Evolutionary conservation across 2,329 filamentous ascomycete genomes (phyloP).

Genomic region (Sporothrix luriei): DNA sequence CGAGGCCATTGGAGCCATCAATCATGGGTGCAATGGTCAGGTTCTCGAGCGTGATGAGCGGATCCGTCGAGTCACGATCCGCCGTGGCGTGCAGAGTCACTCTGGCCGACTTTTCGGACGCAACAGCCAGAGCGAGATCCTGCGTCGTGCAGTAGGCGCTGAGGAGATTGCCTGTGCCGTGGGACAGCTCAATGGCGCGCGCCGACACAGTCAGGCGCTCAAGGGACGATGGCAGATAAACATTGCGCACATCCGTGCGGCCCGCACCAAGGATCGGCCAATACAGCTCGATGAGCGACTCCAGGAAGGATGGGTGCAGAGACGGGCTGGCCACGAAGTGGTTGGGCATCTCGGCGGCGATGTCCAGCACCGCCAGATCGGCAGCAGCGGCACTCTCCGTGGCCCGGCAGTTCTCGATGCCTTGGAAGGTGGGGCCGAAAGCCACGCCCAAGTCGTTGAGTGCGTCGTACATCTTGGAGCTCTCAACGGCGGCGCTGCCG

Average conservation of each 20-base stretch:
- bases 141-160: constrained; percentile 45
- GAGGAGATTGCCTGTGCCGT: constrained; percentile 42
- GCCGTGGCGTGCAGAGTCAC: constrained; percentile 45
- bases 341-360: constrained; percentile 48
- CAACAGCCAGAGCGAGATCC: constrained; percentile 36
- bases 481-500: constrained; percentile 39
- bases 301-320: constrained; percentile 47
- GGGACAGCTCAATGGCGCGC: constrained; percentile 38
- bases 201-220: constrained; percentile 46
- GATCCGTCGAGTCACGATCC: constrained; percentile 39
- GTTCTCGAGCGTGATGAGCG: constrained; percentile 43
- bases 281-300: constrained; percentile 48
- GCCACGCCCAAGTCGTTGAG: constrained; percentile 52
- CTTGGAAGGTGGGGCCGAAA: constrained; percentile 57
- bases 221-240: constrained; percentile 51
- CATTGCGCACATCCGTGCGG: constrained; percentile 40
- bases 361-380: constrained; percentile 44
- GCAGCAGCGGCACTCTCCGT: constrained; percentile 42
- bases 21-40: constrained; percentile 48
- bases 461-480: constrained; percentile 49
- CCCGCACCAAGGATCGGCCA: constrained; percentile 46
- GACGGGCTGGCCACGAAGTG: constrained; percentile 42
- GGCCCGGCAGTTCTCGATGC: constrained; percentile 51
- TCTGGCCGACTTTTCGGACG: constrained; percentile 44
- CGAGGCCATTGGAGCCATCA: constrained; percentile 42